These are phyloP conservation scores for Pichiaceae sp. DNA, from an alignment of 1,139 yeast species.

Conservation along the genomic window DNA sequence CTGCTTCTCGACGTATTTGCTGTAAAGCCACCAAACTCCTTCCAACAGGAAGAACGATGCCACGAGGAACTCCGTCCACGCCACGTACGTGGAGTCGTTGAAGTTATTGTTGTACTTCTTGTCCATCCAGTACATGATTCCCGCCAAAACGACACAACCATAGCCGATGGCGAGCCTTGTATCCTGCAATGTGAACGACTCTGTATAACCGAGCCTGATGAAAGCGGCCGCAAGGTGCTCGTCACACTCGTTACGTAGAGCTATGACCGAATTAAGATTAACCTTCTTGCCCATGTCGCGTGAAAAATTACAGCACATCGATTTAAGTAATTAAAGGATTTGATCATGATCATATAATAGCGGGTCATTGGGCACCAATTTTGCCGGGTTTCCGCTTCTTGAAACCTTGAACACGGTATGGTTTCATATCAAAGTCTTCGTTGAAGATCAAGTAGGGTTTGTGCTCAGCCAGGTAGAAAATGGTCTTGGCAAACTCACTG, in stretches of 20 bases:
- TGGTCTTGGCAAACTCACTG: conserved; percentile 82
- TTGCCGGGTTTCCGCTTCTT: not conserved
- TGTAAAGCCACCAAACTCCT: conserved; percentile 38
- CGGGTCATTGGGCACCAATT: no score
- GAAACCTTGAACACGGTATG: not conserved
- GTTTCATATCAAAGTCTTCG: conserved; percentile 18
- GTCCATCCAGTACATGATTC: conserved; percentile 55
- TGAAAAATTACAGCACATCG: not conserved
- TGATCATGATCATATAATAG: no score
- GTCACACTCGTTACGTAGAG: conserved; percentile 42
- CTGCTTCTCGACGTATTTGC: conserved; percentile 42
- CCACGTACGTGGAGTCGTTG: conserved; percentile 29
- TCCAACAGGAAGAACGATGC: conserved; percentile 43
- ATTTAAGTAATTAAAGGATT: no score
- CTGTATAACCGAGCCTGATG: conserved; percentile 51
- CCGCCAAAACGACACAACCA: conserved; percentile 59
- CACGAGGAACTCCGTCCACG: conserved; percentile 34
- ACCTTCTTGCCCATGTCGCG: conserved; percentile 17
- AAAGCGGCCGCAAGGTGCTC: conserved; percentile 40
- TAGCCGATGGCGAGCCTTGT: conserved; percentile 64
- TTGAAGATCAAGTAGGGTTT: conserved; percentile 70
- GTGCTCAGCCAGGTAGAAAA: conserved; percentile 61
- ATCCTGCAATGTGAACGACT: conserved; percentile 51
- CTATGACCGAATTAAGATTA: conserved; percentile 31
- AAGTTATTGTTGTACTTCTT: conserved; percentile 41